Conservation (phyloP, 2,329 filamentous ascomycete genomes). For the Penicillium concentricum region DNA sequence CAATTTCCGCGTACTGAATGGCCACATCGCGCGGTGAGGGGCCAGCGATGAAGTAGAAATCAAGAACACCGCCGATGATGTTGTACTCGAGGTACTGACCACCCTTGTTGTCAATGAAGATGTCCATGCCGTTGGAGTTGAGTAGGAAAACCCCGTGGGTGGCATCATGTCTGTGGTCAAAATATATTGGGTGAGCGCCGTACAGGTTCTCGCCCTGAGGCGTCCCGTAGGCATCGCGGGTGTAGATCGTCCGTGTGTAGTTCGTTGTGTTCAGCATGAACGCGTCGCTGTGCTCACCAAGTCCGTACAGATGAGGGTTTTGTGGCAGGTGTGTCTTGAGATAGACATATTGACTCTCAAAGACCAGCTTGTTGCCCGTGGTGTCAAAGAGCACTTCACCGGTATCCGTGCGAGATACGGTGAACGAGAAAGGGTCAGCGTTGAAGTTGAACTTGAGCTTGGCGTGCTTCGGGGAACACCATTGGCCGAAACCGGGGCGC, state of each 20-base stretch:
- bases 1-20: slow-evolving; percentile 54
- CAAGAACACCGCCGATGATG: slow-evolving; percentile 67
- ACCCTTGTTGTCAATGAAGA: slow-evolving; percentile 60
- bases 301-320: slow-evolving; percentile 66
- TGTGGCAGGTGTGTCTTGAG: slow-evolving; percentile 64
- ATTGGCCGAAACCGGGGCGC: slow-evolving; percentile 8
- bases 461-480: slow-evolving; percentile 5
- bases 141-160: slow-evolving; percentile 63
- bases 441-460: slow-evolving; percentile 12
- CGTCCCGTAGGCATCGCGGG: slow-evolving; percentile 59
- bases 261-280: slow-evolving; percentile 63
- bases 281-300: slow-evolving; percentile 69
- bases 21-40: slow-evolving; percentile 53
- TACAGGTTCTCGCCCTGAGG: slow-evolving; percentile 63
- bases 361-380: slow-evolving; percentile 60
- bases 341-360: slow-evolving; percentile 69
- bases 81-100: slow-evolving; percentile 71
- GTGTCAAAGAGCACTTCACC: slow-evolving; percentile 58
- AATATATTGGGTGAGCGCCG: slow-evolving; percentile 66
- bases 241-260: slow-evolving; percentile 64
- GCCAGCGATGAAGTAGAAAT: slow-evolving; percentile 61
- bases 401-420: slow-evolving; percentile 38
- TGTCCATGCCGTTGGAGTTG: slow-evolving; percentile 68
- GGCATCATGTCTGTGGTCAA: slow-evolving; percentile 58
- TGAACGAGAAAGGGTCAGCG: slow-evolving; percentile 61